phyloP scores from a whole-genome alignment of 2,329 filamentous ascomycete species.

The Penicillium hordei region DNA sequence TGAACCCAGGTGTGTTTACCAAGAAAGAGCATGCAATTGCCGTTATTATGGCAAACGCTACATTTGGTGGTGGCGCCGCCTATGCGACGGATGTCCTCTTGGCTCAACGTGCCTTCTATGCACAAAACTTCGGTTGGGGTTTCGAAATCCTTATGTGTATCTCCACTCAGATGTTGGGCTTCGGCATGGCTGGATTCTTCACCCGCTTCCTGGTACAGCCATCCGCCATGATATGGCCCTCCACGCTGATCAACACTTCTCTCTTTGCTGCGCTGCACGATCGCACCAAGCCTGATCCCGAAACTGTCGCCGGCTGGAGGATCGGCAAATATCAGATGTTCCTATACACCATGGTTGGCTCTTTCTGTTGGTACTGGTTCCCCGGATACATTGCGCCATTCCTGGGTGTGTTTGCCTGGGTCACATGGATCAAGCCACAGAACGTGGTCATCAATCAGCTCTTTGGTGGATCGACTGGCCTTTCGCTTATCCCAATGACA shows the following conservation, averaged over 20 bases:
- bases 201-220: conserved; percentile 57
- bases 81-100: conserved; percentile 75
- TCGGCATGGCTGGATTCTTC: conserved; percentile 68
- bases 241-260: conserved; percentile 64
- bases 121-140: conserved; percentile 64
- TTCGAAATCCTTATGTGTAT: conserved; percentile 68
- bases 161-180: conserved; percentile 68
- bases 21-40: conserved; percentile 50
- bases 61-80: conserved; percentile 59
- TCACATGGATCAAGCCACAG: conserved; percentile 70
- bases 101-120: conserved; percentile 70
- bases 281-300: conserved; percentile 54
- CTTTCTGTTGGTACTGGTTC: conserved; percentile 68
- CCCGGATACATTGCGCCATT: conserved; percentile 69
- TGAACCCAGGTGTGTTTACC: conserved; percentile 49
- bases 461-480: conserved; percentile 22
- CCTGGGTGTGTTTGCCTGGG: conserved; percentile 68
- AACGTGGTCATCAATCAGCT: conserved; percentile 67
- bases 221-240: conserved; percentile 74
- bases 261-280: conserved; percentile 75
- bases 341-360: conserved; percentile 54
- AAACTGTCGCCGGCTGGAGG: conserved; percentile 60
- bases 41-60: conserved; percentile 62
- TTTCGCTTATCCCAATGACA: conserved; percentile 25
- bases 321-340: conserved; percentile 69